Evolutionary conservation across 2,329 filamentous ascomycete genomes (phyloP), one percentile per base, ranked within the genome.

Genomic region (Ascocoryne sarcoides): DNA sequence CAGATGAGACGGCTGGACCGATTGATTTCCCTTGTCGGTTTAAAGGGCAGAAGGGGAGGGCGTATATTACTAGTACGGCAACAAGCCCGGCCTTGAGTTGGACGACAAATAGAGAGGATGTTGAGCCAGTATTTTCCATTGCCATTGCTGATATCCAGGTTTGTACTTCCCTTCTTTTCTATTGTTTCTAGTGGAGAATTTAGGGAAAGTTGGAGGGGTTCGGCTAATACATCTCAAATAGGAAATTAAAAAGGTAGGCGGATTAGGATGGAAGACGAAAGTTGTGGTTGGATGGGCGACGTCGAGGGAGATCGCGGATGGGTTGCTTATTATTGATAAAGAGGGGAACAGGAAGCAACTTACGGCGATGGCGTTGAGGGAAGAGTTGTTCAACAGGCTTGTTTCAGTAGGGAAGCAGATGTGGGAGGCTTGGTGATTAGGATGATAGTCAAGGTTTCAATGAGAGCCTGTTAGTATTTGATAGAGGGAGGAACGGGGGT

Each of bases 261-360:
- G 86, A 0, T 68, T 89, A 26, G 84, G 85, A 0, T 93, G 85
- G 85, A 93, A 92, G 63, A 78, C 79, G 1, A 90, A 87, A 65
- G 64, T 92, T 36, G 71, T 92, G 2, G 82, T 92, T 1, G 84
- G 85, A 0, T 87, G 86, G 84, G 79, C 82, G 1, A 71, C 86
- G 53, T 74, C 77, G 0, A 70, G 78, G 35, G 79, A 89, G 59
- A 76, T 92, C 20, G 76, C 81, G 0, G 86, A 92, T 63, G 84
- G 84, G 0, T 26, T 59, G 12, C 51, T 93, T 2, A 50, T 59
- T 20, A 32, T 50, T 23, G 56, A 57, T 37, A 57, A 66, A 39
- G 62, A 62, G 10, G 75, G 80, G 0, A 63, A 72, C 12, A 66
- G 64, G 37, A 73, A 70, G 44, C 73, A 75, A 38, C 60, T 89